Conservation (phyloP, 179 eudicot species). For the Patellifolia procumbens region DNA sequence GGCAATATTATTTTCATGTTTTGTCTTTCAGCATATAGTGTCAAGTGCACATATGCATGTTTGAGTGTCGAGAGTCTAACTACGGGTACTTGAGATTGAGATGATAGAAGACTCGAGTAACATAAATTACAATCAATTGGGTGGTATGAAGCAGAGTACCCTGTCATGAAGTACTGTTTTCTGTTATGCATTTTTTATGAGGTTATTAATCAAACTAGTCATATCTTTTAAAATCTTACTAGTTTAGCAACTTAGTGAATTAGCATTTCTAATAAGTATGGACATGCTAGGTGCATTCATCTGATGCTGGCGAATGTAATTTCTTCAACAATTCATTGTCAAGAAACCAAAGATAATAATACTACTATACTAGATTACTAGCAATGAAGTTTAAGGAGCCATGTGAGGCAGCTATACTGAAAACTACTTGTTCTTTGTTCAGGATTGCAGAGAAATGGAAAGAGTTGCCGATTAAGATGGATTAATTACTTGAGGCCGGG, state of each 20-base stretch:
- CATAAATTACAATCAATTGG: too few relatives aligned
- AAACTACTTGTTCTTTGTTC: not conserved
- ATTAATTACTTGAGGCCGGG: slow-evolving; percentile 89
- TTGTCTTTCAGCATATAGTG: too few relatives aligned
- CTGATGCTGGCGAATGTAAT: not conserved
- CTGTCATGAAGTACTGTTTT: not conserved
- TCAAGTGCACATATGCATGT: not conserved
- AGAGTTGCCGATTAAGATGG: slow-evolving; percentile 95
- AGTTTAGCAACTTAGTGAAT: not conserved
- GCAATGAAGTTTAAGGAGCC: not conserved
- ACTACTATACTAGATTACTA: too few relatives aligned
- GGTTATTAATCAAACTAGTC: not conserved
- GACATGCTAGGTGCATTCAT: slow-evolving; percentile 8
- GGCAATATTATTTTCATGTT: too few relatives aligned
- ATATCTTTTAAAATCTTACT: not conserved
- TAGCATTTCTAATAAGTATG: not conserved
- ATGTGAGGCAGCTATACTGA: slow-evolving; percentile 1
- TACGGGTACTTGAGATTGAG: not conserved
- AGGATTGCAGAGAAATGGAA: slow-evolving; percentile 87
- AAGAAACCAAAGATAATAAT: not conserved
- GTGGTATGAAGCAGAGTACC: slow-evolving; percentile 8
- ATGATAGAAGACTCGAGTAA: not conserved
- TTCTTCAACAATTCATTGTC: not conserved
- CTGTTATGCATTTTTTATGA: not conserved
- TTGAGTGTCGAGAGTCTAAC: not conserved